These are phyloP conservation scores for Hypoxylon lenormandii DNA, from an alignment of 495 filamentous ascomycete species.

Conservation along the genomic window DNA sequence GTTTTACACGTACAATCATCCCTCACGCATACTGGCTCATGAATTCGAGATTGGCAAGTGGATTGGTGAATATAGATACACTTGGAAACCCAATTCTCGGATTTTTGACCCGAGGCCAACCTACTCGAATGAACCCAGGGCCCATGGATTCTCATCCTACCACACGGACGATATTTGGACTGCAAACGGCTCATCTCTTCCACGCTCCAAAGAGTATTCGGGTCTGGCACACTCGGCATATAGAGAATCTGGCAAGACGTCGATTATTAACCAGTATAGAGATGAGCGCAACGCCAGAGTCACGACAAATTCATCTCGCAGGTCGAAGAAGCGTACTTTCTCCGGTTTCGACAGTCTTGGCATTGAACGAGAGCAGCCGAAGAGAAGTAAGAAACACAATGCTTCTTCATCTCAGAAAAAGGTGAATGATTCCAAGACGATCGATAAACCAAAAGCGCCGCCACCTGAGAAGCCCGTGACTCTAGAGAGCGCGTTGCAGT, in stretches of 20 bases:
- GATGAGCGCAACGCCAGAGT: too few relatives aligned
- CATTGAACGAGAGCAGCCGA: too few relatives aligned
- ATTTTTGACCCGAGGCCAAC: not conserved
- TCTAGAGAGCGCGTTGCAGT: too few relatives aligned
- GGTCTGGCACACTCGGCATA: not conserved
- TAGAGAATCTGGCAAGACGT: not conserved
- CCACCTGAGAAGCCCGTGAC: too few relatives aligned
- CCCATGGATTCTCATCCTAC: not conserved
- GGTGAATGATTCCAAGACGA: too few relatives aligned
- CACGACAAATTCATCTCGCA: too few relatives aligned
- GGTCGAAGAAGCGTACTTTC: too few relatives aligned
- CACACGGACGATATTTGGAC: not conserved
- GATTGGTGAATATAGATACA: not conserved
- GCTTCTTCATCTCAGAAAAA: too few relatives aligned
- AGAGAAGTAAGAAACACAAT: too few relatives aligned
- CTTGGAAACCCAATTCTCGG: not conserved
- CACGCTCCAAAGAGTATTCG: not conserved
- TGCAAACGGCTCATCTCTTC: not conserved
- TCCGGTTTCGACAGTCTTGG: too few relatives aligned
- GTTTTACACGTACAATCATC: conserved; percentile 6
- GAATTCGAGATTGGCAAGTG: not conserved
- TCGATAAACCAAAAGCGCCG: too few relatives aligned
- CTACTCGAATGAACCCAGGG: not conserved
- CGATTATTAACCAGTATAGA: too few relatives aligned
- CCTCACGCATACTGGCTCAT: not conserved